Evolutionary conservation across 352 stramenopile species (phyloP).

Genomic region (Globisporangium abappressorium): DNA sequence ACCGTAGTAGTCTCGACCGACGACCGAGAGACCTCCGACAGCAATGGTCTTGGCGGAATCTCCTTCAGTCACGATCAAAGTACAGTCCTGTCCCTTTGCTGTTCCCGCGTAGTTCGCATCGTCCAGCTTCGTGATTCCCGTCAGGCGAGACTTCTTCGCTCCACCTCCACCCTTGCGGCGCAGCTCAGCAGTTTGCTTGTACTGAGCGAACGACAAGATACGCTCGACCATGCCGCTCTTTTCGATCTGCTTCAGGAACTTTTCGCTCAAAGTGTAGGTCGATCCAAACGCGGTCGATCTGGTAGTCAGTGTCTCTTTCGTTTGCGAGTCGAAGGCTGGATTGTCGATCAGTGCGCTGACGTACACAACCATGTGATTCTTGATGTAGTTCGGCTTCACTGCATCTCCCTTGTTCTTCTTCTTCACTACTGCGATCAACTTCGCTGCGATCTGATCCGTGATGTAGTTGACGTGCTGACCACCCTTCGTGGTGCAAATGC

Average conservation of each 20-base stretch:
- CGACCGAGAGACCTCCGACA: conserved; percentile 94
- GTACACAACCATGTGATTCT: conserved; percentile 96
- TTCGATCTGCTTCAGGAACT: conserved; percentile 86
- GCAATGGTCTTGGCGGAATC: conserved; percentile 98
- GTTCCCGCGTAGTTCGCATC: conserved; percentile 96
- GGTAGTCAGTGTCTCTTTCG: conserved; percentile 97
- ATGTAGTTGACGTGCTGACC: conserved; percentile 96
- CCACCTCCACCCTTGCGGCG: conserved; percentile 80
- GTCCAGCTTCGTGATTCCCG: conserved; percentile 95
- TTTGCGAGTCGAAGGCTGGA: conserved; percentile 97
- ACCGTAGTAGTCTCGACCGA: conserved; percentile 95
- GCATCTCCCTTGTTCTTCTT: conserved; percentile 93
- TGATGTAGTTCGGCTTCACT: conserved; percentile 94
- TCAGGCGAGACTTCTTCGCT: conserved; percentile 83
- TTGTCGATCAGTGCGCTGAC: conserved; percentile 97
- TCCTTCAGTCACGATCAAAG: conserved; percentile 98
- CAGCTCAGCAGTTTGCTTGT: conserved; percentile 91
- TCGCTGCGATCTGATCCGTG: conserved; percentile 86
- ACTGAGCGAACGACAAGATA: conserved; percentile 90
- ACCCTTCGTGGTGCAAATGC: conserved; percentile 95
- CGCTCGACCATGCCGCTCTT: conserved; percentile 89
- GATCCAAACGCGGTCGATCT: conserved; percentile 82
- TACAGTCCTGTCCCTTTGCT: conserved; percentile 90
- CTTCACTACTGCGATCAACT: conserved; percentile 90
- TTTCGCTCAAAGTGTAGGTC: conserved; percentile 81